These are phyloP conservation scores for Candida gorgasii DNA, from an alignment of 805 yeast species.

Conservation along the genomic window DNA sequence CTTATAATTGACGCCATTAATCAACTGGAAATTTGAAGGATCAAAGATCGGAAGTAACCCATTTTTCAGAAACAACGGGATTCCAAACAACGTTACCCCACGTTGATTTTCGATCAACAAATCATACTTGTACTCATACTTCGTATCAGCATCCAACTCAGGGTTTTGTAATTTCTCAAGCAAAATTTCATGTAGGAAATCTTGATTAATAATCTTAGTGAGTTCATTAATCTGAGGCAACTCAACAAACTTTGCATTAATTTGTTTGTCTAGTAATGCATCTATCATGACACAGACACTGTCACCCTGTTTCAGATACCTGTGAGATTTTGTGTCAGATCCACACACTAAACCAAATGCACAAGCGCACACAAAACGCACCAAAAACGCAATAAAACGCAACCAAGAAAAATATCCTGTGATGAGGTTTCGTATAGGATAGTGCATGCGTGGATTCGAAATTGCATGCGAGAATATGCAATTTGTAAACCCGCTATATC, in stretches of 20 bases:
- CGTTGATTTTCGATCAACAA: constrained; percentile 55
- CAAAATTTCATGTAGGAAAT: constrained; percentile 9
- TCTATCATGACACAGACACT: constrained; percentile 6
- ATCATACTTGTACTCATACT: constrained; percentile 28
- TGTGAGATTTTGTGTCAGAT: background rate
- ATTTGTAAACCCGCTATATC: no score
- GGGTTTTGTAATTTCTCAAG: constrained; percentile 6
- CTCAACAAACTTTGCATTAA: constrained; percentile 5
- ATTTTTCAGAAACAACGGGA: constrained; percentile 48
- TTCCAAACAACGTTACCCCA: constrained; percentile 53
- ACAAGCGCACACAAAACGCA: background rate
- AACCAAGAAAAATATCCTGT: background rate
- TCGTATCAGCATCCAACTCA: background rate
- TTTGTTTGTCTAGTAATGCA: constrained; percentile 10
- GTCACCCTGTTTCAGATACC: background rate
- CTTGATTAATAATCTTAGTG: constrained; percentile 3
- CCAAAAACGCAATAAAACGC: background rate
- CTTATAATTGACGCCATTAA: constrained; percentile 39
- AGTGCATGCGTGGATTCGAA: no score
- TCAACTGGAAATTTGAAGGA: constrained; percentile 50
- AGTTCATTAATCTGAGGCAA: constrained; percentile 16
- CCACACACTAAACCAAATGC: background rate
- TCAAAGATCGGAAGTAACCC: constrained; percentile 50
- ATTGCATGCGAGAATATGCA: no score
- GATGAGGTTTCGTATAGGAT: background rate